Evolutionary conservation across 2,329 filamentous ascomycete genomes (phyloP), one percentile per base, ranked within the genome.

Genomic region (Aureobasidium sp.): DNA sequence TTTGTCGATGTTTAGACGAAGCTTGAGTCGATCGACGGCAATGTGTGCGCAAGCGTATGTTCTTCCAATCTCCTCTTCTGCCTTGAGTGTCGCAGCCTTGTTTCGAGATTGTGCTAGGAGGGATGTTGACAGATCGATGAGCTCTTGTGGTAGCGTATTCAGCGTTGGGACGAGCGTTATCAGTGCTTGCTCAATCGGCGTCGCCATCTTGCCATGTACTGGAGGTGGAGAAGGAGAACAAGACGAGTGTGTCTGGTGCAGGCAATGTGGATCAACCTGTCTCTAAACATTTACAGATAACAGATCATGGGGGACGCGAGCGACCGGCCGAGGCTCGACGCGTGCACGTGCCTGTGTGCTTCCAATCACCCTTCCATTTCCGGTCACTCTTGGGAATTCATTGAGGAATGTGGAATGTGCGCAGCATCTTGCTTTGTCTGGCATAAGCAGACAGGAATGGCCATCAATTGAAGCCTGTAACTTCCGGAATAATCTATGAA

Each of bases 11-110:
- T 90, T 81, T 39, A 95, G 79, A 0, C 76, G 68, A 53, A 83
- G 85, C 64, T 90, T 90, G 34, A 95, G 75, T 50, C 89, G 89
- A 61, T 91, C 88, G 65, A 90, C 97, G 17, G 93, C 93, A 56
- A 98, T 79, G 69, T 95, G 85, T 12, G 88, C 86, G 66, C 90
- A 95, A 3, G 85, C 86, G 67, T 93, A 93, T 4, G 80, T 78
- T 17, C 90, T 79, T n/a, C 85, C 88, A 59, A 93, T 83, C 67
- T 96, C 90, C 67, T 95, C 90, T 53, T 94, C 88, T 3, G 83
- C 78, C 66, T 90, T 94, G 50, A 96, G 75, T 14, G 80, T 85
- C 63, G 81, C 84, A 45, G 88, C 88, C 62, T 83, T 84, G 64
- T 83, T 81, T 29, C 88, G 82, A 11, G 89, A 94, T 68, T 93